phyloP scores from a whole-genome alignment of 2,329 filamentous ascomycete genomes.

The Aureobasidium sp. region DNA sequence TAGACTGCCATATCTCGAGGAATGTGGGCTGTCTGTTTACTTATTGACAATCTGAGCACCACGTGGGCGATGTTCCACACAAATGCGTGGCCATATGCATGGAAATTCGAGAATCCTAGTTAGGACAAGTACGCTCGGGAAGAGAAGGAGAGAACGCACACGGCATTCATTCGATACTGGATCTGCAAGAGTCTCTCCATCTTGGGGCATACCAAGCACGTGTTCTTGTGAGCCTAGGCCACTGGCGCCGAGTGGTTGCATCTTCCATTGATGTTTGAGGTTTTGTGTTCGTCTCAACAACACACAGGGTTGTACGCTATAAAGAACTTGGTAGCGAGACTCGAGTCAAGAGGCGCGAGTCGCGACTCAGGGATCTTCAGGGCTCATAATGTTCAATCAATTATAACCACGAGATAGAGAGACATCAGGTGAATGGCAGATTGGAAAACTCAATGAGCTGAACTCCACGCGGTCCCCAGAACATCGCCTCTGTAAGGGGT shows the following conservation, averaged over 20 bases:
- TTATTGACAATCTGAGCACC: neutral
- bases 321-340: neutral
- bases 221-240: neutral
- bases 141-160: neutral
- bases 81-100: neutral
- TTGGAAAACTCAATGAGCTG: neutral
- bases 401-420: neutral
- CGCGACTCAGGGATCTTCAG: slow-evolving; percentile 8
- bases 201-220: neutral
- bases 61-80: neutral
- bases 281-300: neutral
- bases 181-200: neutral
- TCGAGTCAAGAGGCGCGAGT: slow-evolving; percentile 2
- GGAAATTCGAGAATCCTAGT: neutral
- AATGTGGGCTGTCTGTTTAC: neutral
- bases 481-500: neutral
- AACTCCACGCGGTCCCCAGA: neutral
- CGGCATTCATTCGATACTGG: neutral
- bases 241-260: neutral
- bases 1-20: neutral
- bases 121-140: neutral
- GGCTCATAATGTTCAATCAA: neutral
- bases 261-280: neutral
- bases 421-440: neutral
- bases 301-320: neutral